Evolutionary conservation across 805 yeast species (phyloP).

Genomic region (Suhomyces faveliae): DNA sequence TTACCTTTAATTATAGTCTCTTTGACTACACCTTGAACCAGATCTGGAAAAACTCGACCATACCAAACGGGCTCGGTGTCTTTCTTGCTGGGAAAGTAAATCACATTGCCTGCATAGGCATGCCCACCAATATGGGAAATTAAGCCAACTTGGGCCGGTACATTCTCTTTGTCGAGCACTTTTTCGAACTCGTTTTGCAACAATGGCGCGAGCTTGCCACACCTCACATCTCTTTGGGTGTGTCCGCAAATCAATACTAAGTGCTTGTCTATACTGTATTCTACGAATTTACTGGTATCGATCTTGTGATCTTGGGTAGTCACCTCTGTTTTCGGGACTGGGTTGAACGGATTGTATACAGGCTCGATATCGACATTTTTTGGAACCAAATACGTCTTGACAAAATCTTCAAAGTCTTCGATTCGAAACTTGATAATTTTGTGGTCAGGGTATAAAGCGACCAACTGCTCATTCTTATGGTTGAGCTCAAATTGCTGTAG

Average conservation of each 20-base stretch:
- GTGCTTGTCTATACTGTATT: conserved; percentile 17
- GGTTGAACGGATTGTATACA: conserved; percentile 26
- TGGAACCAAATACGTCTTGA: conserved; percentile 42
- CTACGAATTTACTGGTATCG: conserved; percentile 9
- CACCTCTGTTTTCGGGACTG: neutral
- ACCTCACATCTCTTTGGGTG: conserved; percentile 56
- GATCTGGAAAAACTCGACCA: conserved; percentile 66
- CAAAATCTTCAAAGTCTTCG: conserved; percentile 33
- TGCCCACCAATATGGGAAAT: conserved; percentile 86
- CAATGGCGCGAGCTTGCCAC: conserved; percentile 67
- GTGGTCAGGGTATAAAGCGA: conserved; percentile 57
- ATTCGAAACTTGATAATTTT: conserved; percentile 35
- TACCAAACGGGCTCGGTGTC: conserved; percentile 59
- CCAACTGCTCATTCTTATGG: conserved; percentile 22
- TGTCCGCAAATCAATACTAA: conserved; percentile 67
- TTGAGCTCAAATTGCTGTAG: conserved; percentile 6
- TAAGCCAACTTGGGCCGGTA: conserved; percentile 46
- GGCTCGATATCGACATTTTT: conserved; percentile 15
- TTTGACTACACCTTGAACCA: conserved; percentile 63
- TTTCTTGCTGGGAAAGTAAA: conserved; percentile 45
- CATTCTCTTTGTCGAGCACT: conserved; percentile 35
- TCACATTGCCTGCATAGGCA: conserved; percentile 78
- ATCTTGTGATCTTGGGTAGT: neutral
- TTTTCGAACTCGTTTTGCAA: conserved; percentile 48
- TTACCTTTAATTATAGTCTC: conserved; percentile 50